These are phyloP conservation scores for Metschnikowia corniflorae DNA, from an alignment of 805 yeast genomes.

Conservation along the genomic window DNA sequence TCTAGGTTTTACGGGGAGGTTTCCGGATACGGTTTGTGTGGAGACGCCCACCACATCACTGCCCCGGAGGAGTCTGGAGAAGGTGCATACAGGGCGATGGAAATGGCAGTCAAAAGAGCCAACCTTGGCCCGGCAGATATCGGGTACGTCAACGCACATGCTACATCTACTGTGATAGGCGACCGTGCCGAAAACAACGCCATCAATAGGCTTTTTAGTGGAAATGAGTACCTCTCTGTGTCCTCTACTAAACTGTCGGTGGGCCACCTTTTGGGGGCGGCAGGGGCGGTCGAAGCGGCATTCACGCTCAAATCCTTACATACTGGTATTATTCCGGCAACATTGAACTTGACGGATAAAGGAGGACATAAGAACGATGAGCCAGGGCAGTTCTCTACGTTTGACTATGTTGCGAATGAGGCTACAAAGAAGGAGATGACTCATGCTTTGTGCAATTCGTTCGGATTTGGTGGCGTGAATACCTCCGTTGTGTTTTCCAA, in stretches of 20 bases:
- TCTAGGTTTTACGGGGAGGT: slow-evolving; percentile 71
- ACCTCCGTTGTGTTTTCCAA: slow-evolving; percentile 57
- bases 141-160: slow-evolving; percentile 91
- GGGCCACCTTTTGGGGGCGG: slow-evolving; percentile 94
- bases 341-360: slow-evolving; percentile 60
- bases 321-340: slow-evolving; percentile 66
- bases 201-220: slow-evolving; percentile 49
- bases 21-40: slow-evolving; percentile 83
- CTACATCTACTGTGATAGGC: slow-evolving; percentile 88
- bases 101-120: slow-evolving; percentile 60
- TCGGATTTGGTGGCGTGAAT: slow-evolving; percentile 98
- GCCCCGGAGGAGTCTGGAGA: slow-evolving; percentile 80
- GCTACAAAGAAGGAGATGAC: slow-evolving; percentile 40
- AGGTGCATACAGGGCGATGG: slow-evolving; percentile 85
- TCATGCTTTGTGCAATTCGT: slow-evolving; percentile 79
- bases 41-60: slow-evolving; percentile 91
- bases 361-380: slow-evolving; percentile 50
- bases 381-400: slow-evolving; percentile 39
- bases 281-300: slow-evolving; percentile 90
- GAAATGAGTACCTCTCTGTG: slow-evolving; percentile 43
- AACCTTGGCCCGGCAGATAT: slow-evolving; percentile 46
- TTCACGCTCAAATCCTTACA: slow-evolving; percentile 69
- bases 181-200: slow-evolving; percentile 86
- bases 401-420: slow-evolving; percentile 55
- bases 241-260: slow-evolving; percentile 89